Evolutionary conservation across 306 rosid species (phyloP).

Genomic region (Pterocarpus macrocarpus): DNA sequence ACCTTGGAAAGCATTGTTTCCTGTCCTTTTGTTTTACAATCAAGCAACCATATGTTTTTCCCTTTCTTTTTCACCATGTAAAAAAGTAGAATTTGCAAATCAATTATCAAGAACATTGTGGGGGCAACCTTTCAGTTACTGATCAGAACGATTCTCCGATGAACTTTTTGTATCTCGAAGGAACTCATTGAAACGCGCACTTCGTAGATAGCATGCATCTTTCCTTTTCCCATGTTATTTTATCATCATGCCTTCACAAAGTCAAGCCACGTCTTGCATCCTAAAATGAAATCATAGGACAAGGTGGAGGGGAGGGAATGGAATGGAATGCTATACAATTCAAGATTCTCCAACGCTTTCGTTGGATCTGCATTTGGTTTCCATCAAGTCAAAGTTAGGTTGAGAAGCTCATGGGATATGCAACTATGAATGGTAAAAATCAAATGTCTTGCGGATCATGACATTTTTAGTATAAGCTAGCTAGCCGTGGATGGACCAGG

Average conservation of each 20-base stretch:
- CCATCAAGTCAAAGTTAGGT: constrained; percentile 15
- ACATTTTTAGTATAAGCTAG: not conserved
- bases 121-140: not conserved
- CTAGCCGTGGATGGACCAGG: not conserved
- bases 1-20: too few species aligned
- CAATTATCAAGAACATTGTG: not conserved
- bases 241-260: not conserved
- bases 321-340: not conserved
- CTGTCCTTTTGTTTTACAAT: not conserved
- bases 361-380: constrained; percentile 4
- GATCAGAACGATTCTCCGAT: too few species aligned
- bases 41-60: not conserved
- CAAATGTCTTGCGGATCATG: not conserved
- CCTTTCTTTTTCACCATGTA: not conserved
- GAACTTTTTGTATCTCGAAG: not conserved
- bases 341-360: constrained; percentile 6
- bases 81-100: not conserved
- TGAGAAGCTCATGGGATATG: not conserved
- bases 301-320: not conserved
- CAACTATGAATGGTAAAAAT: constrained; percentile 25
- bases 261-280: not conserved
- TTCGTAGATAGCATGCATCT: not conserved
- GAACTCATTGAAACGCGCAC: not conserved
- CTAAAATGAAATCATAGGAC: not conserved
- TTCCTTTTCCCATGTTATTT: not conserved